Conservation (phyloP, 2,329 filamentous ascomycete genomes). For the Cladosporium sp. region DNA sequence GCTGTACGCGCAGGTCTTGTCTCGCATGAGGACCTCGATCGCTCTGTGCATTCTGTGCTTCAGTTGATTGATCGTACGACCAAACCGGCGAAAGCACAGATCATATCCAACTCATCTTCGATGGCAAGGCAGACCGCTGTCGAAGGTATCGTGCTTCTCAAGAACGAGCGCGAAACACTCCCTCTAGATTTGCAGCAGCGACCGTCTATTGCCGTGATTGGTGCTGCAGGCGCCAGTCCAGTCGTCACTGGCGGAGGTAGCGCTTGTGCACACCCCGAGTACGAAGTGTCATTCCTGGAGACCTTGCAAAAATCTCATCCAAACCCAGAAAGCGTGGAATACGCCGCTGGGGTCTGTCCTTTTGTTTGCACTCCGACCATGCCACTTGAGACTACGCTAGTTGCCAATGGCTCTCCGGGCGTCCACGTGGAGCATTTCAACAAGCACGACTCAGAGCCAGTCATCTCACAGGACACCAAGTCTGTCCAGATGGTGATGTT, state of each 20-base stretch:
- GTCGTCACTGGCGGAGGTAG: conserved; percentile 47
- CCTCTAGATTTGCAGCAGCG: conserved; percentile 56
- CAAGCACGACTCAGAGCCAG: not conserved
- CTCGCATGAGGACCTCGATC: conserved; percentile 1
- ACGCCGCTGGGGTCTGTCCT: conserved; percentile 30
- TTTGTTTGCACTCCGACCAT: conserved; percentile 36
- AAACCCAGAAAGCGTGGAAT: conserved; percentile 26
- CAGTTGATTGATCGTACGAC: not conserved
- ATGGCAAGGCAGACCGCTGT: conserved; percentile 31
- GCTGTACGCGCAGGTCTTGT: not conserved
- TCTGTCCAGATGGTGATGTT: not conserved
- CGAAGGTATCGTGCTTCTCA: conserved; percentile 51
- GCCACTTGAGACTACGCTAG: conserved; percentile 53
- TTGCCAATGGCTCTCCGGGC: conserved; percentile 28
- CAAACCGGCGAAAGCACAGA: not conserved
- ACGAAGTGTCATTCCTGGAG: conserved; percentile 36
- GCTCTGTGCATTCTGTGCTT: not conserved
- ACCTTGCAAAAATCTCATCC: conserved; percentile 28
- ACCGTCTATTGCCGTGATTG: conserved; percentile 68
- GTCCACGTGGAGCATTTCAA: not conserved
- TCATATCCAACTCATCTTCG: conserved; percentile 30
- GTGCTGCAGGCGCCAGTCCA: conserved; percentile 71
- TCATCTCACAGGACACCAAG: not conserved
- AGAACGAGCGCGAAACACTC: conserved; percentile 64
- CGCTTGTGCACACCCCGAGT: conserved; percentile 37